Evolutionary conservation across 305 asterid genomes (phyloP).

Genomic region (Fraxinus platypoda): DNA sequence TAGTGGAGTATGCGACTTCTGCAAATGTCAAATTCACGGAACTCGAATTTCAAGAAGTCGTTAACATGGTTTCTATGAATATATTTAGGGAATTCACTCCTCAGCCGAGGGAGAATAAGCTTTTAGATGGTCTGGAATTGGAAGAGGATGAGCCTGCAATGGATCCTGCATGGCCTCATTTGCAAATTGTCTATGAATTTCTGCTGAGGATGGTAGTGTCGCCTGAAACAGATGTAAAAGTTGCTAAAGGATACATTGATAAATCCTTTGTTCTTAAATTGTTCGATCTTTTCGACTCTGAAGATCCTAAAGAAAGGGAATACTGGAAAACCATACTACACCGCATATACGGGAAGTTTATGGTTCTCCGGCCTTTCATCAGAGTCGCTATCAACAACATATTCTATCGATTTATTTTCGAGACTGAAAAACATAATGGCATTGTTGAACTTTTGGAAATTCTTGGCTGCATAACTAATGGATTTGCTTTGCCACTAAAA

Average conservation of each 20-base stretch:
- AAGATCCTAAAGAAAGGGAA: conserved; percentile 24
- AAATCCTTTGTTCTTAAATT: conserved; percentile 20
- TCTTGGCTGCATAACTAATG: conserved; percentile 18
- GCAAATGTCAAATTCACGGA: conserved; percentile 15
- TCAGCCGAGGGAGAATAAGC: conserved; percentile 20
- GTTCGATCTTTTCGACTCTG: conserved; percentile 24
- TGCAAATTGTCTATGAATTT: conserved; percentile 20
- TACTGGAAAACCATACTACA: conserved; percentile 12
- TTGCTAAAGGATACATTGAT: conserved; percentile 19
- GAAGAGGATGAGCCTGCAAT: conserved; percentile 26
- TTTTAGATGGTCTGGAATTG: conserved; percentile 17
- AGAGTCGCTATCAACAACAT: conserved; percentile 21
- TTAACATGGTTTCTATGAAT: conserved; percentile 20
- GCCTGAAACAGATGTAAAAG: conserved; percentile 19
- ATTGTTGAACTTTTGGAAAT: conserved; percentile 22
- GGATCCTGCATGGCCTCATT: conserved; percentile 24
- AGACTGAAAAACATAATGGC: conserved; percentile 22
- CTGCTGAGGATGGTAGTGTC: conserved; percentile 10
- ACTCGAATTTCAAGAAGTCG: conserved; percentile 11
- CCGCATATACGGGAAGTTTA: conserved; percentile 16
- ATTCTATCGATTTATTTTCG: conserved; percentile 20
- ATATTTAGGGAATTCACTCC: conserved; percentile 17
- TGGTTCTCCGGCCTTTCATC: conserved; percentile 19
- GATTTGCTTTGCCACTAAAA: conserved; percentile 20
- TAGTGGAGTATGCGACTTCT: conserved; percentile 13